A percentile compares a stretch with the other conserved stretches of the same genome.
Evolutionary conservation across 176 grass and related monocot species (phyloP).

Genomic region (Coix lacrymajobi): DNA sequence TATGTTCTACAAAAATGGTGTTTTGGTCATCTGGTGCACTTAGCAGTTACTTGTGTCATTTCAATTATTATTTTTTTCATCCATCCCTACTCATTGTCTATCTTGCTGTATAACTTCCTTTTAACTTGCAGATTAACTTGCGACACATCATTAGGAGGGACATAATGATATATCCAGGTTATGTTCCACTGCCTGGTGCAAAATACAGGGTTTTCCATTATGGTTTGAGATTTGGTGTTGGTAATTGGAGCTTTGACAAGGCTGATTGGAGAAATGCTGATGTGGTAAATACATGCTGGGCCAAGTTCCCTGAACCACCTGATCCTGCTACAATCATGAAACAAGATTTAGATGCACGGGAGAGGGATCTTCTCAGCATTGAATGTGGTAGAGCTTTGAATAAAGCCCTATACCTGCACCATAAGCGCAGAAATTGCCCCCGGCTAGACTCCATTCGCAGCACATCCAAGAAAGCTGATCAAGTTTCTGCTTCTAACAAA

Average conservation of each 20-base stretch:
- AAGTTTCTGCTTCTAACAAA: constrained; percentile 6
- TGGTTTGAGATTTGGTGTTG: constrained; percentile 83
- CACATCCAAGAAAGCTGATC: constrained; percentile 14
- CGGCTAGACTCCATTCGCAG: constrained; percentile 19
- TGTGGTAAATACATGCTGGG: constrained; percentile 85
- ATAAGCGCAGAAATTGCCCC: constrained; percentile 55
- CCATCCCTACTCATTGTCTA: background rate
- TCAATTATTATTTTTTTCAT: background rate
- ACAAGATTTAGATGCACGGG: constrained; percentile 39
- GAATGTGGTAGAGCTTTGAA: constrained; percentile 81
- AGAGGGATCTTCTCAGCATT: constrained; percentile 90
- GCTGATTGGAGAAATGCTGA: constrained; percentile 80
- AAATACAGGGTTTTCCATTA: constrained; percentile 93
- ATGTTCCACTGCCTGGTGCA: constrained; percentile 58
- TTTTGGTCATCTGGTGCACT: background rate
- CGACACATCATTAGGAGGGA: constrained; percentile 75
- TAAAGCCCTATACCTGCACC: constrained; percentile 79
- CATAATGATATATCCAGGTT: constrained; percentile 95
- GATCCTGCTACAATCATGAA: constrained; percentile 54
- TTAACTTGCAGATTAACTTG: constrained; percentile 68
- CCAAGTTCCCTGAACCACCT: constrained; percentile 85
- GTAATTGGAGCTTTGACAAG: constrained; percentile 97
- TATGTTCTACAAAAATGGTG: constrained; percentile 11
- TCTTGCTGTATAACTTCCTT: constrained; percentile 19
- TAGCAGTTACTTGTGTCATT: background rate